A percentile compares a stretch with the other conserved stretches of the same genome.
Conservation (phyloP, 148 eudicot species). For the Chenopodium suecicum region DNA sequence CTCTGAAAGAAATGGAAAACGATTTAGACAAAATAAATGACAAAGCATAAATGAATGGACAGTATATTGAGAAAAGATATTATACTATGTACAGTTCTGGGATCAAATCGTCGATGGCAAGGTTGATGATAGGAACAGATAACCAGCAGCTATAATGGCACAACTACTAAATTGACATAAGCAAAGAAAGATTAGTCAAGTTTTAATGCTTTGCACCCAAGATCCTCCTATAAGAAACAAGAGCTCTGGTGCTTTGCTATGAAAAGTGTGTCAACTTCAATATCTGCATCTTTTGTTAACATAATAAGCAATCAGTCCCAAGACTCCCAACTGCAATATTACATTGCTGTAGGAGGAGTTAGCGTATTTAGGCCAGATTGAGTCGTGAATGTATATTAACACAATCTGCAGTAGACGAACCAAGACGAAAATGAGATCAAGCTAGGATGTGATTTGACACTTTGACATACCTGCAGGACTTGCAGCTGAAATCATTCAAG, state of each 20-base stretch:
- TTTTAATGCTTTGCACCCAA: background rate
- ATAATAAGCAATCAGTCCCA: background rate
- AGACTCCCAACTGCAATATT: too few species aligned
- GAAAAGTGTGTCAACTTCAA: background rate
- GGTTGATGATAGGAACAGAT: constrained; percentile 21
- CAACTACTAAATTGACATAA: constrained; percentile 7
- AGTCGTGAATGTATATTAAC: too few species aligned
- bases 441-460: too few species aligned
- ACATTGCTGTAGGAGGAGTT: background rate
- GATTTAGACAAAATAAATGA: background rate
- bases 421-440: too few species aligned
- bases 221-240: background rate
- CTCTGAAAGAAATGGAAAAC: background rate
- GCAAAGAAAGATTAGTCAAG: background rate
- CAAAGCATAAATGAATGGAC: constrained; percentile 6
- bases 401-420: too few species aligned
- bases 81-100: background rate
- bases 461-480: too few species aligned
- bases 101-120: background rate
- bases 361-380: background rate
- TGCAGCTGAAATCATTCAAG: too few species aligned
- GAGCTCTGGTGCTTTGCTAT: background rate
- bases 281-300: background rate
- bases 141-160: constrained; percentile 25
- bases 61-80: background rate